phyloP scores from a whole-genome alignment of 2,329 filamentous ascomycete genomes.

The Paracorniculantispora psalliotae region DNA sequence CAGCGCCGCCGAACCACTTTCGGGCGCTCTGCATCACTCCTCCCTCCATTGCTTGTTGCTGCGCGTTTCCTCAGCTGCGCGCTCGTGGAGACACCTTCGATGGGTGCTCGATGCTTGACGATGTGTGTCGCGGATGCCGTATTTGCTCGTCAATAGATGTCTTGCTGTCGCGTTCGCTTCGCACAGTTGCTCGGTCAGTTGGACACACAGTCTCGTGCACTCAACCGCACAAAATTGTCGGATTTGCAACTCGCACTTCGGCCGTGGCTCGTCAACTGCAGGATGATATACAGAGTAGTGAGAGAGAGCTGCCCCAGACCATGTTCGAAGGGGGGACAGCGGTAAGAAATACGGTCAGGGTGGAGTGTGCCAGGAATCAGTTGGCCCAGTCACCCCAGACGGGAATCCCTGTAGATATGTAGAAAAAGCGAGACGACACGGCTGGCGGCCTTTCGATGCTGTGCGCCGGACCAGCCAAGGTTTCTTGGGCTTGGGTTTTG shows the following conservation, averaged over 20 bases:
- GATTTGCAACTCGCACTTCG: background rate
- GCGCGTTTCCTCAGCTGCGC: background rate
- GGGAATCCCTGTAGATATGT: slow-evolving; percentile 1
- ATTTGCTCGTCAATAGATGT: background rate
- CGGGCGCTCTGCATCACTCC: slow-evolving; percentile 9
- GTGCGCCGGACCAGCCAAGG: background rate
- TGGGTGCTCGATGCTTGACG: background rate
- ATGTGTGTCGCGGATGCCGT: background rate
- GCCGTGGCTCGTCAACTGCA: background rate
- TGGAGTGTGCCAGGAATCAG: slow-evolving; percentile 6
- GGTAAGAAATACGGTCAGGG: slow-evolving; percentile 11
- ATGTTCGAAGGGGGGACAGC: background rate
- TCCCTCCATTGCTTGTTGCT: background rate
- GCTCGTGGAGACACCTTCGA: background rate
- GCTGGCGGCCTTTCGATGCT: slow-evolving; percentile 3
- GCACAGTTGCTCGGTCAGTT: background rate
- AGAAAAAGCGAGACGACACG: background rate
- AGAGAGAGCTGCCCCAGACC: background rate
- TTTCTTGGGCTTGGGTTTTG: background rate
- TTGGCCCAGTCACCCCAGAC: slow-evolving; percentile 5
- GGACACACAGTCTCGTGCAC: background rate
- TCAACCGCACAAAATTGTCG: background rate
- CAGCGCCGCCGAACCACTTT: background rate
- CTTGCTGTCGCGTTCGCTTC: background rate
- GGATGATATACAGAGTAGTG: background rate